These are phyloP conservation scores for Aureobasidium sp. DNA, from an alignment of 2,329 filamentous ascomycete species.

Conservation along the genomic window DNA sequence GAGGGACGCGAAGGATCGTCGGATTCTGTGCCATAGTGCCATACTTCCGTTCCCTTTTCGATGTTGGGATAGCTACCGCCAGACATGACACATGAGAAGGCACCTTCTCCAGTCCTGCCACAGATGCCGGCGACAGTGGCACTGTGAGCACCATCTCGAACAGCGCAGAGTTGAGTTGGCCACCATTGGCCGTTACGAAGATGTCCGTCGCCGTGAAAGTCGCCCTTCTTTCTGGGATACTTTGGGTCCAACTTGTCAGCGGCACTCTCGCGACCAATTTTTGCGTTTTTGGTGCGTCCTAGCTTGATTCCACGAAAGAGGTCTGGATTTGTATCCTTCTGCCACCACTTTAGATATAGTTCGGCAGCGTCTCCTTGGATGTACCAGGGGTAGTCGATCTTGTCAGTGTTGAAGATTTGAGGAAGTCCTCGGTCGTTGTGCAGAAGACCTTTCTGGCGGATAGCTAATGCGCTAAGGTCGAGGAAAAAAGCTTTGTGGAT, in stretches of 20 bases:
- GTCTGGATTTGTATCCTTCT: constrained; percentile 34
- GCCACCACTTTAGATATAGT: constrained; percentile 40
- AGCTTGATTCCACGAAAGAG: constrained; percentile 38
- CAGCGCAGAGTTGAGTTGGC: constrained; percentile 43
- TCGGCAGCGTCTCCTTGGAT: constrained; percentile 40
- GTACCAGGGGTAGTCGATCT: constrained; percentile 36
- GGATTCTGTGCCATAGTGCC: constrained; percentile 45
- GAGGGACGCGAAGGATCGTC: constrained; percentile 24
- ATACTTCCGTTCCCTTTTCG: constrained; percentile 43
- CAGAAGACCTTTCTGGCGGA: constrained; percentile 31
- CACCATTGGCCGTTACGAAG: constrained; percentile 47
- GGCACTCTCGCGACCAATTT: constrained; percentile 7
- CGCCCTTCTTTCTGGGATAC: constrained; percentile 21
- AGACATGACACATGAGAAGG: constrained; percentile 49
- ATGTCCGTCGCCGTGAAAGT: constrained; percentile 32
- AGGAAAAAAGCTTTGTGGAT: constrained; percentile 35
- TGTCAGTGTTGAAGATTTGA: constrained; percentile 30
- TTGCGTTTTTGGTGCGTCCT: constrained; percentile 17
- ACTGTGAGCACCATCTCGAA: constrained; percentile 49
- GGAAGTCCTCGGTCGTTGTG: constrained; percentile 30
- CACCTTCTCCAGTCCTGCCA: constrained; percentile 39
- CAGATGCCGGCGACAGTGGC: constrained; percentile 42
- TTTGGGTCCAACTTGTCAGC: constrained; percentile 20
- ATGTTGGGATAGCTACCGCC: constrained; percentile 39
- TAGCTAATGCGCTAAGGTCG: constrained; percentile 24